phyloP scores from a whole-genome alignment of 2,329 filamentous ascomycete genomes.

The Neonectria hederae region DNA sequence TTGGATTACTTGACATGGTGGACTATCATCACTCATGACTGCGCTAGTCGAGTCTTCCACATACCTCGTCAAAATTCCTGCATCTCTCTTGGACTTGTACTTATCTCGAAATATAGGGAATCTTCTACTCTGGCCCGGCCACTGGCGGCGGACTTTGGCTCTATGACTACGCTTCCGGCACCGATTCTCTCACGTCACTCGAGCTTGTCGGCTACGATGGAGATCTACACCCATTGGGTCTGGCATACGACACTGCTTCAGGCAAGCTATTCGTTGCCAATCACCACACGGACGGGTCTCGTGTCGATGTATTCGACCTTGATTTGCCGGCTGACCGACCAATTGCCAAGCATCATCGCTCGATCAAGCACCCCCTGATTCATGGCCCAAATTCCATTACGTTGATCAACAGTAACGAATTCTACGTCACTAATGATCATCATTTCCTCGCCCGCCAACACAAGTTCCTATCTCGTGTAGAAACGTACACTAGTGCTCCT shows the following conservation, averaged over 20 bases:
- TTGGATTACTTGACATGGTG: background rate
- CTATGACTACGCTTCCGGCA: slow-evolving; percentile 47
- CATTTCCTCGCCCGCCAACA: slow-evolving; percentile 42
- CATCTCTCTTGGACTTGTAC: background rate
- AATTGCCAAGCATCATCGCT: slow-evolving; percentile 44
- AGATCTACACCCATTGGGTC: slow-evolving; percentile 52
- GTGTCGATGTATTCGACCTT: slow-evolving; percentile 52
- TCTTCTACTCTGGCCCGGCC: slow-evolving; percentile 32
- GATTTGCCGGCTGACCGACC: slow-evolving; percentile 44
- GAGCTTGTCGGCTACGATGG: slow-evolving; percentile 32
- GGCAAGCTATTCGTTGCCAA: slow-evolving; percentile 51
- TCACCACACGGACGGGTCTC: slow-evolving; percentile 48
- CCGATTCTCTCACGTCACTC: slow-evolving; percentile 35
- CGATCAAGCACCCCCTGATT: slow-evolving; percentile 51
- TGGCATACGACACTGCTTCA: slow-evolving; percentile 49
- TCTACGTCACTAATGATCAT: slow-evolving; percentile 56
- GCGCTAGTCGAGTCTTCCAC: background rate
- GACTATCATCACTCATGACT: background rate
- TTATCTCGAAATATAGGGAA: slow-evolving; percentile 31
- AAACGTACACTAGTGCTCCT: slow-evolving; percentile 48
- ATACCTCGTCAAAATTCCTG: background rate
- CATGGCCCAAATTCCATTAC: slow-evolving; percentile 52
- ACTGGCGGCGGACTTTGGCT: slow-evolving; percentile 47
- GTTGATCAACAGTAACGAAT: slow-evolving; percentile 46
- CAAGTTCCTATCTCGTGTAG: slow-evolving; percentile 42